Evolutionary conservation across 2,329 filamentous ascomycete species (phyloP).

Genomic region (Alternaria sp.): DNA sequence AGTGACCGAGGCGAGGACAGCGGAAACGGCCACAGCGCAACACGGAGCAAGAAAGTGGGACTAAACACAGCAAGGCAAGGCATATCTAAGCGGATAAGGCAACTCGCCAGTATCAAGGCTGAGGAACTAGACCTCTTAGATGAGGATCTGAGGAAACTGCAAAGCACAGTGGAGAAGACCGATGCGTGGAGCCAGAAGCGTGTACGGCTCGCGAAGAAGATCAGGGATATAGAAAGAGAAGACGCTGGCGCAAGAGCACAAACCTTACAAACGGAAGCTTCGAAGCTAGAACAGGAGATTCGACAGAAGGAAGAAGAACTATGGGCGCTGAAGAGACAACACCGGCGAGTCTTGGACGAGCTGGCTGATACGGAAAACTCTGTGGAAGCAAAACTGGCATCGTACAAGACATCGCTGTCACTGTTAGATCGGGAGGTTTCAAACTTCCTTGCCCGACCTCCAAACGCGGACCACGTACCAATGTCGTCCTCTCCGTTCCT

Average conservation of each 20-base stretch:
- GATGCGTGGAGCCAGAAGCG: conserved; percentile 65
- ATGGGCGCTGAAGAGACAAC: conserved; percentile 64
- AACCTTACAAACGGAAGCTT: conserved; percentile 58
- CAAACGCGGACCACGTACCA: conserved; percentile 43
- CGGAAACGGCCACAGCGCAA: conserved; percentile 17
- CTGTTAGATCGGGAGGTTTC: conserved; percentile 69
- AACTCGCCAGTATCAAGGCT: conserved; percentile 69
- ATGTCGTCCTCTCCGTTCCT: conserved; percentile 58
- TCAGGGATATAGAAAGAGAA: conserved; percentile 61
- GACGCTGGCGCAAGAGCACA: conserved; percentile 64
- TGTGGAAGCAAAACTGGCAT: conserved; percentile 73
- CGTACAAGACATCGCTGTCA: conserved; percentile 70
- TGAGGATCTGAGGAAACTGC: conserved; percentile 62
- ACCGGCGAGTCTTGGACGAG: conserved; percentile 64
- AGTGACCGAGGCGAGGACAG: conserved; percentile 33
- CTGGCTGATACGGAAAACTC: conserved; percentile 69
- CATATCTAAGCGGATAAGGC: conserved; percentile 67
- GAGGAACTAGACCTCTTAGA: conserved; percentile 71
- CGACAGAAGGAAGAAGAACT: conserved; percentile 69
- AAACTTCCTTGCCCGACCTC: conserved; percentile 65
- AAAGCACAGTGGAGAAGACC: conserved; percentile 64
- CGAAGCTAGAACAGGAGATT: conserved; percentile 67
- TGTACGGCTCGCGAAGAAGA: conserved; percentile 60
- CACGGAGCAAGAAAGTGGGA: conserved; percentile 61
- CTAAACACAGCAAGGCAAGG: conserved; percentile 69